Evolutionary conservation across 2,329 filamentous ascomycete species (phyloP), one percentile per base, ranked within the genome.

Genomic region (Cercospora nicotianae): DNA sequence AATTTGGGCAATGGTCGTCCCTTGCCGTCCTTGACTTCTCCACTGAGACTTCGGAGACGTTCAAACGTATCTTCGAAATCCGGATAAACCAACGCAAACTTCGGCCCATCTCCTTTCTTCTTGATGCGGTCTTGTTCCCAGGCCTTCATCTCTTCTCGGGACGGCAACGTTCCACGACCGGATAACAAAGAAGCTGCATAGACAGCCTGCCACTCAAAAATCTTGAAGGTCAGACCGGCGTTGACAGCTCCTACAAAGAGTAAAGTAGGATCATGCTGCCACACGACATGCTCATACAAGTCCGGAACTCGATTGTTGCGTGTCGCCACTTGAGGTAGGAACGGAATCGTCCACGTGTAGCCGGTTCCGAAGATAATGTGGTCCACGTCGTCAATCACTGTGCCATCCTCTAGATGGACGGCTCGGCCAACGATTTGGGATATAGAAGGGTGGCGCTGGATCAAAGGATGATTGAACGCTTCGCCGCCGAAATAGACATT

Each of bases 171-270:
- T 0, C 83, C 83, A 1, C 86, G 80, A 0, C 86, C 86, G 0
- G 88, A 84, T 0, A 90, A 80, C 2, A 89, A 77, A 0, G 88
- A 80, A 1, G 88, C 88, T 0, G 85, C 86, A 1, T 87, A 81
- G 0, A 90, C 87, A 6, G 87, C 87, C 73, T 90, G 88, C 86
- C 87, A 90, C 77, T 90, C 89, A 65, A 89, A 90, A 31, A 90
- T 83, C 74, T 88, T 89, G 79, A 91, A 91, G 0, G 89, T 91
- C 30, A 91, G 77, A 0, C 86, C 86, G 0, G 85, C 84, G 4
- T 76, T 73, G 66, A 85, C 86, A 3, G 87, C 87, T 28, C 87
- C 87, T 2, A 89, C 80, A 72, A 89, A 89, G 2, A 85, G 77
- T 9, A 89, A 78, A 0, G 82, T 85, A 0, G 86, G 84, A 69